Evolutionary conservation across 768 basidiomycete species (phyloP).

Genomic region (Cytidiella melzeri): DNA sequence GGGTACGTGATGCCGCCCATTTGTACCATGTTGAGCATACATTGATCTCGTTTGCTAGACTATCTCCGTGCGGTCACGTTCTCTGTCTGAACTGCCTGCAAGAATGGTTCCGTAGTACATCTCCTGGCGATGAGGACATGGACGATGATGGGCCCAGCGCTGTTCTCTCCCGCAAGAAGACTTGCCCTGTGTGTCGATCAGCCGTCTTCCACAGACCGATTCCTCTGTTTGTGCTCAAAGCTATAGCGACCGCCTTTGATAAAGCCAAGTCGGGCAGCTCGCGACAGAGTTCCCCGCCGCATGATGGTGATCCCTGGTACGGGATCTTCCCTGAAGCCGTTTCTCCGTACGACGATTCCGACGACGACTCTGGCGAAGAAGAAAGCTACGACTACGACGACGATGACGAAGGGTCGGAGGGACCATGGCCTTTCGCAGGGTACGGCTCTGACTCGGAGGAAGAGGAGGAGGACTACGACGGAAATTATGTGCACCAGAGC

Average conservation of each 20-base stretch:
- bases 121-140: slow-evolving; percentile 41
- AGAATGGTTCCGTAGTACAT: slow-evolving; percentile 73
- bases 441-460: slow-evolving; percentile 22
- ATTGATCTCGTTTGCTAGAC: slow-evolving; percentile 28
- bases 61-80: slow-evolving; percentile 76
- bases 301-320: slow-evolving; percentile 58
- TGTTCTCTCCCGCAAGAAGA: slow-evolving; percentile 54
- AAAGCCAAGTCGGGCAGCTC: slow-evolving; percentile 33
- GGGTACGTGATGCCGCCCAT: slow-evolving; percentile 39
- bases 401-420: slow-evolving; percentile 17
- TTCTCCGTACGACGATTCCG: slow-evolving; percentile 22
- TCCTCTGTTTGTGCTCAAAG: slow-evolving; percentile 65
- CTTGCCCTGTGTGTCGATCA: slow-evolving; percentile 68
- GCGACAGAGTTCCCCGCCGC: slow-evolving; percentile 24
- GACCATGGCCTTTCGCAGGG: slow-evolving; percentile 19
- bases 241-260: slow-evolving; percentile 42
- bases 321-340: slow-evolving; percentile 51
- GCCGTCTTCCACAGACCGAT: slow-evolving; percentile 51
- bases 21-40: not conserved
- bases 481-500: slow-evolving; percentile 37
- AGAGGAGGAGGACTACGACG: slow-evolving; percentile 27
- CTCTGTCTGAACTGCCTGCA: slow-evolving; percentile 67
- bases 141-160: slow-evolving; percentile 35
- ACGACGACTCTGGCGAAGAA: slow-evolving; percentile 25
- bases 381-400: slow-evolving; percentile 27